Percentiles rank a stretch among this genome's conserved stretches.
Conservation (phyloP, 352 stramenopile species). For the Phytopythium chamaehyphon region DNA sequence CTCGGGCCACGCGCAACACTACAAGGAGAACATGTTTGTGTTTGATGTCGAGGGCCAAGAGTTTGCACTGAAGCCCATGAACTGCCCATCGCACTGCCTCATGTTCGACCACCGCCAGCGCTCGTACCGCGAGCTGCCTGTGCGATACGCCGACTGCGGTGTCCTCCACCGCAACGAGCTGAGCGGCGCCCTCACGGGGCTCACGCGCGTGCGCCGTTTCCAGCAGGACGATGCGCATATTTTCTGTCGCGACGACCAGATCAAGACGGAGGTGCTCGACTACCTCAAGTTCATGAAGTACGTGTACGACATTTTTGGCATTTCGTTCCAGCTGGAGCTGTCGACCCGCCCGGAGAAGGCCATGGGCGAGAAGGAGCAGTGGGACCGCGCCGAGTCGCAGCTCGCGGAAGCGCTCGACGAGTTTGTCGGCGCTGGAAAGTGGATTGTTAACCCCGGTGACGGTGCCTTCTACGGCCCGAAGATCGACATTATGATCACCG, state of each 20-base stretch:
- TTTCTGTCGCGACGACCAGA: constrained; percentile 96
- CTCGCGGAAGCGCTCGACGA: constrained; percentile 92
- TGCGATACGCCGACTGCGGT: constrained; percentile 97
- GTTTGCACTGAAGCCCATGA: constrained; percentile 99
- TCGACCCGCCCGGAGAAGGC: constrained; percentile 97
- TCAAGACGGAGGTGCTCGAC: constrained; percentile 82
- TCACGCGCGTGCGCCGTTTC: constrained; percentile 96
- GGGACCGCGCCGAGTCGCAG: constrained; percentile 76
- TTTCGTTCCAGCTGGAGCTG: constrained; percentile 97
- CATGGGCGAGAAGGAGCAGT: constrained; percentile 92
- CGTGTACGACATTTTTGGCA: constrained; percentile 98
- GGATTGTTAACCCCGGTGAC: constrained; percentile 96
- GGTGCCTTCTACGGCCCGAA: constrained; percentile 99
- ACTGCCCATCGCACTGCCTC: constrained; percentile 98
- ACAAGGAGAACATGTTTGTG: constrained; percentile 99
- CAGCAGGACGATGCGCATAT: constrained; percentile 99
- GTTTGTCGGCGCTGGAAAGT: constrained; percentile 94
- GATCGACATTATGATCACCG: constrained; percentile 98
- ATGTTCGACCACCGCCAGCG: constrained; percentile 94
- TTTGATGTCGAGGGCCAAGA: constrained; percentile 96
- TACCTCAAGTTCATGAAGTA: constrained; percentile 97
- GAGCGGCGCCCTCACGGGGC: constrained; percentile 93
- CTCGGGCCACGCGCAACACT: constrained; percentile 96
- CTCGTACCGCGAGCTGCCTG: constrained; percentile 96
- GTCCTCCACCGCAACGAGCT: constrained; percentile 97